Conservation (phyloP, 140 eudicot genomes). For the Anethum foeniculum region DNA sequence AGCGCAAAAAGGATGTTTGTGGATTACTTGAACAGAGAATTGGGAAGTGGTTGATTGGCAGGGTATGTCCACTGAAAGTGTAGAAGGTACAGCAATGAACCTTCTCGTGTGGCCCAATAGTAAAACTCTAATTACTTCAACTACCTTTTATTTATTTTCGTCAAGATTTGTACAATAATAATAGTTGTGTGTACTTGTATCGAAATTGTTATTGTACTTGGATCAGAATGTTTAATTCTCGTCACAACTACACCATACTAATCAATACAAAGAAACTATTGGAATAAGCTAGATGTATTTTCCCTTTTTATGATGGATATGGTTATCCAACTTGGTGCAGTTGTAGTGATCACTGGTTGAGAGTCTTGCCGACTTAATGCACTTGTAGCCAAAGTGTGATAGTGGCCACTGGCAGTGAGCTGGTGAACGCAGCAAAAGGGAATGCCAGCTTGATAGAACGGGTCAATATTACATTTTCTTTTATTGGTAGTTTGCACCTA, state of each 20-base stretch:
- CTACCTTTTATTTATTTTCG: background rate
- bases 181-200: background rate
- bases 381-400: background rate
- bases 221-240: background rate
- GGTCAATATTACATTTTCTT: background rate
- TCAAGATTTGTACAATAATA: background rate
- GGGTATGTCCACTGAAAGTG: background rate
- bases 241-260: background rate
- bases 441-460: background rate
- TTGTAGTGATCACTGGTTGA: background rate
- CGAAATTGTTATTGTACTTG: background rate
- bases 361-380: background rate
- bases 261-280: background rate
- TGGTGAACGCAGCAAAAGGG: background rate
- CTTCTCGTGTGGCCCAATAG: background rate
- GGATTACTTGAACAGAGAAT: conserved; percentile 86
- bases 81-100: background rate
- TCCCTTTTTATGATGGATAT: background rate
- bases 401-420: background rate
- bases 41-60: conserved; percentile 45
- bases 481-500: background rate
- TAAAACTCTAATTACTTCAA: background rate
- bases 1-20: conserved; percentile 95
- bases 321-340: background rate
- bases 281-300: background rate